These are phyloP conservation scores for Trichophyton simii DNA, from an alignment of 2,329 filamentous ascomycete genomes.

Conservation along the genomic window DNA sequence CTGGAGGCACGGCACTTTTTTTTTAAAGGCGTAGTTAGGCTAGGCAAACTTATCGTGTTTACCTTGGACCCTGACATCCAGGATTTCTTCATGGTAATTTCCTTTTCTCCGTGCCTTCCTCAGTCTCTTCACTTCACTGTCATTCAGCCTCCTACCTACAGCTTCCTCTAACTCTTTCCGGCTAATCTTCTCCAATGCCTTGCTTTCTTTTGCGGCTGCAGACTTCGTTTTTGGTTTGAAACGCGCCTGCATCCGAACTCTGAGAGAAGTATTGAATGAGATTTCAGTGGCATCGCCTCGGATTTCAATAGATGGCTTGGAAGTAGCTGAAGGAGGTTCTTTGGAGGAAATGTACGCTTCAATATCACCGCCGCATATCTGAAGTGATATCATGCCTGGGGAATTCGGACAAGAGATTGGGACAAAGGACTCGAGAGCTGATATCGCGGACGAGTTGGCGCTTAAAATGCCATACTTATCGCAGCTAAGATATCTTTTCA, in stretches of 20 bases:
- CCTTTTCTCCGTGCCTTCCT: conserved; percentile 77
- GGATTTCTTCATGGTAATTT: conserved; percentile 73
- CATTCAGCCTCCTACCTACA: conserved; percentile 61
- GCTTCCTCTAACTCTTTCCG: conserved; percentile 72
- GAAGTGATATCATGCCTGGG: conserved; percentile 59
- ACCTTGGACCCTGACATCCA: conserved; percentile 79
- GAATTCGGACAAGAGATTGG: conserved; percentile 51
- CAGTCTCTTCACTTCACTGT: conserved; percentile 73
- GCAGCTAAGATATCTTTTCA: conserved; percentile 62
- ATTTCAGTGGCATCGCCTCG: conserved; percentile 61
- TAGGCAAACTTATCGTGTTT: conserved; percentile 74
- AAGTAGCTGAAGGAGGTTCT: conserved; percentile 36
- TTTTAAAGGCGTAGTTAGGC: not conserved
- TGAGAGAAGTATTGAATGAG: conserved; percentile 57
- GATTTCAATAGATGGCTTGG: conserved; percentile 47
- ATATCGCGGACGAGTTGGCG: conserved; percentile 69
- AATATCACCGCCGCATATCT: conserved; percentile 46
- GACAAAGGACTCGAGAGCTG: conserved; percentile 68
- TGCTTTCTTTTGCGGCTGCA: conserved; percentile 69
- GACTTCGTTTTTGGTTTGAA: conserved; percentile 64
- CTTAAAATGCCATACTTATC: conserved; percentile 70
- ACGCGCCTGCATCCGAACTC: conserved; percentile 84
- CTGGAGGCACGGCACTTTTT: not conserved
- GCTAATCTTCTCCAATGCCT: conserved; percentile 72
- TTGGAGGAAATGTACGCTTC: conserved; percentile 58